phyloP scores from a whole-genome alignment of 805 yeast genomes.

The Clavispora vitiphila region DNA sequence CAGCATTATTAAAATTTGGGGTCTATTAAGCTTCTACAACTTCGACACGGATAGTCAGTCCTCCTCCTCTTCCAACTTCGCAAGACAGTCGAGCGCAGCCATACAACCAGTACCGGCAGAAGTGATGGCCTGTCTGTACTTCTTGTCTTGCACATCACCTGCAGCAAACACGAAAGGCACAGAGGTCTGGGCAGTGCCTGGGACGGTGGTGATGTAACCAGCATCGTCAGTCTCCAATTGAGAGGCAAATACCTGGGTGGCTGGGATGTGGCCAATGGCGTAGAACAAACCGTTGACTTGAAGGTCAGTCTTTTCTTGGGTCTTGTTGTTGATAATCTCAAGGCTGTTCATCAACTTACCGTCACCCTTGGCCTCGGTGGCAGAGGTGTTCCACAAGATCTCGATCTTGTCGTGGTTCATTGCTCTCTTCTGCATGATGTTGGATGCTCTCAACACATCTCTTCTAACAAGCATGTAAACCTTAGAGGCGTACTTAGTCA shows the following conservation, averaged over 20 bases:
- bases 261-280: constrained; percentile 97
- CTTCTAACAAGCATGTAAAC: constrained; percentile 91
- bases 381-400: constrained; percentile 79
- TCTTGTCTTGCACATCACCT: constrained; percentile 97
- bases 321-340: constrained; percentile 62
- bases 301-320: constrained; percentile 64
- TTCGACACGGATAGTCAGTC: constrained; percentile 8
- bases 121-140: constrained; percentile 97
- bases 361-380: constrained; percentile 89
- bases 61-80: constrained; percentile 19
- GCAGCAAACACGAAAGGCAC: constrained; percentile 94
- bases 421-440: constrained; percentile 95
- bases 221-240: constrained; percentile 81
- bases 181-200: constrained; percentile 85
- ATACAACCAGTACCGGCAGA: constrained; percentile 99
- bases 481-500: constrained; percentile 96
- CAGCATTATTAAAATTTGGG: not conserved
- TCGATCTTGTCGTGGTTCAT: constrained; percentile 81
- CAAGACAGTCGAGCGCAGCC: constrained; percentile 88
- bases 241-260: constrained; percentile 72
- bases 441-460: constrained; percentile 90
- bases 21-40: constrained; percentile 2
- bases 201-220: constrained; percentile 84
- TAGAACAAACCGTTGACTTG: constrained; percentile 90
- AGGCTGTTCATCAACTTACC: constrained; percentile 73